A percentile compares a stretch with the other conserved stretches of the same genome.
Evolutionary conservation across 495 filamentous ascomycete genomes (phyloP).

Genomic region (Umbilicaria muhlenbergii): DNA sequence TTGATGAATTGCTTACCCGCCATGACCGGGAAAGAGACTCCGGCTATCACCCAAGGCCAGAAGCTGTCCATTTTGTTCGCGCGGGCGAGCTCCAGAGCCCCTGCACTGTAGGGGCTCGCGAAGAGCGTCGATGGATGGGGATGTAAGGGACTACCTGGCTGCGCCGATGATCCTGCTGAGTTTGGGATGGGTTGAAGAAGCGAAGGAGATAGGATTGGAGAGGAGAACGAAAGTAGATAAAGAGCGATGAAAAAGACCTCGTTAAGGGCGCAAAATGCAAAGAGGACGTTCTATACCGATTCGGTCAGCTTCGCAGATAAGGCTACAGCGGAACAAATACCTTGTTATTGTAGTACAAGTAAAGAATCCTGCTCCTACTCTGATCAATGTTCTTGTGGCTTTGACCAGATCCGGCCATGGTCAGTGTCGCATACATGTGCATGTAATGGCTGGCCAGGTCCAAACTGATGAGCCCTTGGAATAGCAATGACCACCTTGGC

Average conservation of each 20-base stretch:
- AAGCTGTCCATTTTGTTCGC: conserved; percentile 85
- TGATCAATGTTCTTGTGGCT: conserved; percentile 93
- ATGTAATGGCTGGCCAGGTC: conserved; percentile 95
- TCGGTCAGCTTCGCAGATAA: neutral
- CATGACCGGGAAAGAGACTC: conserved; percentile 76
- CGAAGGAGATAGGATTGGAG: conserved; percentile 66
- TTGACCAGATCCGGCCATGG: conserved; percentile 49
- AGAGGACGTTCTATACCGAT: conserved; percentile 60
- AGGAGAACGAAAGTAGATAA: conserved; percentile 94
- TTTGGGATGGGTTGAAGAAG: conserved; percentile 42
- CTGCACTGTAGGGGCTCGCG: conserved; percentile 73
- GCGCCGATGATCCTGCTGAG: conserved; percentile 34
- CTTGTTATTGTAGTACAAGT: conserved; percentile 93
- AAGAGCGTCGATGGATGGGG: conserved; percentile 53
- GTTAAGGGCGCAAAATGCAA: conserved; percentile 78
- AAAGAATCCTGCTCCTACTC: conserved; percentile 58
- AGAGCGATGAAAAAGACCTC: conserved; percentile 95
- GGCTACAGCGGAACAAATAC: conserved; percentile 26
- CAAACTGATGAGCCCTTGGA: conserved; percentile 81
- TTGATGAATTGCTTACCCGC: conserved; percentile 85
- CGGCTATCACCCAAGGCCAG: conserved; percentile 76
- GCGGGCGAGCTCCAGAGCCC: conserved; percentile 76
- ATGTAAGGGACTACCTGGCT: conserved; percentile 49
- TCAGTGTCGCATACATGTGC: conserved; percentile 90
- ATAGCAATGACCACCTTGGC: conserved; percentile 80